These are phyloP conservation scores for Penstemon davidsonii DNA, from an alignment of 257 asterid species.

Conservation along the genomic window DNA sequence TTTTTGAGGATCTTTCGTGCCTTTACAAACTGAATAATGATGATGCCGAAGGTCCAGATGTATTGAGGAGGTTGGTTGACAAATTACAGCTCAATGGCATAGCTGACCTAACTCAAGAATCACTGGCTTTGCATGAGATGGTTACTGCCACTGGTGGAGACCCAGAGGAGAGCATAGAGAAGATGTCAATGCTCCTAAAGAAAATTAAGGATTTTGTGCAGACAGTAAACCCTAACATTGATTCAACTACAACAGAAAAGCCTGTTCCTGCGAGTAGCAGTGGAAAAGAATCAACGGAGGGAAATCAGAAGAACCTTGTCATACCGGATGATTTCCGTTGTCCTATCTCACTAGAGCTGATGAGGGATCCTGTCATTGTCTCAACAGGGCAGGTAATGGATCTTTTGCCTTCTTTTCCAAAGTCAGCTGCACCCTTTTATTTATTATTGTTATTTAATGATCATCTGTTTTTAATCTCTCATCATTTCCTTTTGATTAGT, in stretches of 20 bases:
- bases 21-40: constrained; percentile 52
- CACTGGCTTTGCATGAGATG: constrained; percentile 95
- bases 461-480: constrained; percentile 14
- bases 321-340: constrained; percentile 98
- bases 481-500: background rate
- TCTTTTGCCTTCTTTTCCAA: constrained; percentile 19
- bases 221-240: constrained; percentile 68
- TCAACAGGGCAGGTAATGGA: constrained; percentile 90
- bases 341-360: constrained; percentile 91
- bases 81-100: constrained; percentile 80
- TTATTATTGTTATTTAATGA: constrained; percentile 25
- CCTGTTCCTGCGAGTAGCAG: constrained; percentile 52
- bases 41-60: constrained; percentile 46
- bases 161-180: constrained; percentile 84
- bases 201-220: constrained; percentile 90
- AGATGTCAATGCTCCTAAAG: constrained; percentile 88
- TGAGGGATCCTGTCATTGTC: constrained; percentile 97
- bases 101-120: constrained; percentile 86
- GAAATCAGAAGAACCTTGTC: constrained; percentile 52
- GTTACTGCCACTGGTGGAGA: constrained; percentile 84
- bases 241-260: constrained; percentile 43
- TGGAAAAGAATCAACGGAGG: constrained; percentile 47
- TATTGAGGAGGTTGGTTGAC: constrained; percentile 65
- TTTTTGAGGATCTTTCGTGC: constrained; percentile 70
- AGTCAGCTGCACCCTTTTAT: constrained; percentile 11